Evolutionary conservation across 129 eudicot species (phyloP).

Genomic region (Scalesia atractyloides): DNA sequence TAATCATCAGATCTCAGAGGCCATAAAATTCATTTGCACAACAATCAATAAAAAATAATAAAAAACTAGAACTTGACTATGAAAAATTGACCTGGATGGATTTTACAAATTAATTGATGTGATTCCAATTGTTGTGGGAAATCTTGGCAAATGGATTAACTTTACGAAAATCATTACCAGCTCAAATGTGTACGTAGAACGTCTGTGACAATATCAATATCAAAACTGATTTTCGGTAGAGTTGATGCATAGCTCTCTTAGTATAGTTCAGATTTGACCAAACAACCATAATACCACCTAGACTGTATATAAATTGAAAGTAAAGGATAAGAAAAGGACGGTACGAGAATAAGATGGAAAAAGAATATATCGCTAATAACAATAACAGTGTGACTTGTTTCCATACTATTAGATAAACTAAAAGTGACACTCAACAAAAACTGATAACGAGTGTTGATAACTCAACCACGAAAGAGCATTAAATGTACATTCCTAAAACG

Average conservation of each 20-base stretch:
- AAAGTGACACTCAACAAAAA: conserved; percentile 7
- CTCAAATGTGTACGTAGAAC: background rate
- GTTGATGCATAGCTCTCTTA: conserved; percentile 17
- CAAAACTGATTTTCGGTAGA: background rate
- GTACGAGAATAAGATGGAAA: too few species aligned
- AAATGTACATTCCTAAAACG: background rate
- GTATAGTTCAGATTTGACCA: background rate
- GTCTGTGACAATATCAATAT: conserved; percentile 1
- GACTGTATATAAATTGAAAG: background rate
- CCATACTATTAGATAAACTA: conserved; percentile 18
- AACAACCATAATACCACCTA: conserved; percentile 19
- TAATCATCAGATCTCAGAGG: too few species aligned
- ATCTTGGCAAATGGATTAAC: too few species aligned
- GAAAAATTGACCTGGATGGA: too few species aligned
- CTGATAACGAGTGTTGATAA: background rate
- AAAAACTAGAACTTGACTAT: too few species aligned
- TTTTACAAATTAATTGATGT: too few species aligned
- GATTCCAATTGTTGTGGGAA: too few species aligned
- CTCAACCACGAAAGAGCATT: background rate
- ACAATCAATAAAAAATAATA: too few species aligned
- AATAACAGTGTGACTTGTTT: conserved; percentile 2
- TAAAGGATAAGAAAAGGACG: conserved; percentile 5
- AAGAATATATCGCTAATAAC: background rate
- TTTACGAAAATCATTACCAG: background rate
- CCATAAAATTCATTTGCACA: too few species aligned